Conservation (phyloP, 116 monocot species). For the Zostera marina region DNA sequence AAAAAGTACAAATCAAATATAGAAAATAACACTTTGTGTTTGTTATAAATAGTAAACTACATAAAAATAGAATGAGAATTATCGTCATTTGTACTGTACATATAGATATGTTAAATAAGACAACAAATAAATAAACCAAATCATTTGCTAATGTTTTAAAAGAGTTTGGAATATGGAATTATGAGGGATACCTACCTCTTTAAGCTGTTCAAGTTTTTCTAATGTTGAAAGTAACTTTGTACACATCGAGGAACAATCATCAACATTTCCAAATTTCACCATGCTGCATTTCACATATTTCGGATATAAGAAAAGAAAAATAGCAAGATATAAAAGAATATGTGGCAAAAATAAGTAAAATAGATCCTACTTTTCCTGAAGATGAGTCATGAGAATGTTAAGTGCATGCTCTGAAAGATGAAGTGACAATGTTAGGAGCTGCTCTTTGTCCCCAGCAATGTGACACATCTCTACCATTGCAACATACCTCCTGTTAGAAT, state of each 20-base stretch:
- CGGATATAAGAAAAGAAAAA: not conserved
- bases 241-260: conserved; percentile 31
- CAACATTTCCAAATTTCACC: conserved; percentile 10
- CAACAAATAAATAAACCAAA: not conserved
- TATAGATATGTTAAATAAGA: not conserved
- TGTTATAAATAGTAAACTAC: too few relatives aligned
- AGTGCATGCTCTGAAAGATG: conserved; percentile 58
- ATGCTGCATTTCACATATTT: conserved; percentile 17
- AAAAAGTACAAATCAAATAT: not conserved
- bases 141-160: not conserved
- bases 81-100: too few relatives aligned
- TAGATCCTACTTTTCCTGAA: conserved; percentile 54
- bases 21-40: too few relatives aligned
- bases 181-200: conserved; percentile 67
- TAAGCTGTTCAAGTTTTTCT: conserved; percentile 61
- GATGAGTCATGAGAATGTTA: conserved; percentile 72
- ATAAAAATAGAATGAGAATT: too few relatives aligned
- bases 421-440: conserved; percentile 51
- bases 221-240: conserved; percentile 45
- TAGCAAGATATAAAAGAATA: not conserved
- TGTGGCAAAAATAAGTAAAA: conserved; percentile 2
- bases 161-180: not conserved
- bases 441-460: conserved; percentile 55
- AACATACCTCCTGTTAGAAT: conserved; percentile 60
- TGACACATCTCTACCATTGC: conserved; percentile 89